A percentile compares a stretch with the other conserved stretches of the same genome.
phyloP scores from a whole-genome alignment of 345 rosid genomes.

The Nephelium lappaceum region DNA sequence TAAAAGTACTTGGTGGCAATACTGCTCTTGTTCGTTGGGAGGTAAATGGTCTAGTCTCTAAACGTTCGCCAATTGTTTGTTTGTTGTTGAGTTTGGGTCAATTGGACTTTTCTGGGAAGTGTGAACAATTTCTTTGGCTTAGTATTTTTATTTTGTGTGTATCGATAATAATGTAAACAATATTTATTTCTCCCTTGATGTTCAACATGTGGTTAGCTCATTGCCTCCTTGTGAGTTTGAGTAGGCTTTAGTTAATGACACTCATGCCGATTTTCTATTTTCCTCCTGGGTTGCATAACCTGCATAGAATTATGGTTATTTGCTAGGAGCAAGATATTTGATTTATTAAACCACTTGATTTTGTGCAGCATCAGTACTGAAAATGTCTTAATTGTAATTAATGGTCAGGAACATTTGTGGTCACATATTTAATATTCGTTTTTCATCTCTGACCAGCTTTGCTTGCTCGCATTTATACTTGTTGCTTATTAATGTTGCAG shows the following conservation, averaged over 20 bases:
- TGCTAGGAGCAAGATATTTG: neutral
- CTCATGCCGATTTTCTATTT: neutral
- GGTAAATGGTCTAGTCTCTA: constrained; percentile 44
- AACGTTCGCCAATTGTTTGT: constrained; percentile 13
- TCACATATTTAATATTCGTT: neutral
- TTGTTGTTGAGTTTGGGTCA: constrained; percentile 5
- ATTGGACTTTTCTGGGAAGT: constrained; percentile 11
- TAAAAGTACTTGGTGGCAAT: constrained; percentile 59
- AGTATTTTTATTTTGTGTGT: constrained; percentile 4
- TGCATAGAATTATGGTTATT: neutral
- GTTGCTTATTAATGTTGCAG: neutral
- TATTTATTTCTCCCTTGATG: neutral
- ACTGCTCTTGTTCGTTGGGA: constrained; percentile 96
- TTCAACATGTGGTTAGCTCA: neutral
- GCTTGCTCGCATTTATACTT: neutral
- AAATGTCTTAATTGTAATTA: neutral
- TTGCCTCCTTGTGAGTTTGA: neutral
- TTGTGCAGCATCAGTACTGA: neutral
- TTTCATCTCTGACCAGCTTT: neutral
- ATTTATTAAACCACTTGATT: neutral
- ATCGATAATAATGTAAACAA: neutral
- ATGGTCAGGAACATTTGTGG: neutral
- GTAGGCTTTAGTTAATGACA: neutral
- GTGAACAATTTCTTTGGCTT: neutral
- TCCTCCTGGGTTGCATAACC: neutral